phyloP scores from a whole-genome alignment of 2,329 filamentous ascomycete species.

The Pseudocercospora fijiensis region DNA sequence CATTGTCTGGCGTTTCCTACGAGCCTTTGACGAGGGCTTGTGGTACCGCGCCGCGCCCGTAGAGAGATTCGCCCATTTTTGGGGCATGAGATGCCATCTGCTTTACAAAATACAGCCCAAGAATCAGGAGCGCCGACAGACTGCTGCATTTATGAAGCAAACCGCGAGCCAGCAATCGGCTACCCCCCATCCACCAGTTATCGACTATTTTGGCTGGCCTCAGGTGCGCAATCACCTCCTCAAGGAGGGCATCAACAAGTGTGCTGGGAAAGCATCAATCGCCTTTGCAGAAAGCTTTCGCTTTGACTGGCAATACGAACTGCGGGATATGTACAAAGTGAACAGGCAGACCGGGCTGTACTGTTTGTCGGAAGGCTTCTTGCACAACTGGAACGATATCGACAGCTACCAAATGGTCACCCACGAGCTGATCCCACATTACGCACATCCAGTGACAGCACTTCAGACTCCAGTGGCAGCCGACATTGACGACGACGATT shows the following conservation, averaged over 20 bases:
- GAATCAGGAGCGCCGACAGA: conserved; percentile 21
- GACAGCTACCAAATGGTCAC: conserved; percentile 19
- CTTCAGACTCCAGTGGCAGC: conserved; percentile 11
- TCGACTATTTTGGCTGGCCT: conserved; percentile 29
- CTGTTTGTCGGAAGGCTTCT: conserved; percentile 22
- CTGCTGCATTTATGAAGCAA: conserved; percentile 19
- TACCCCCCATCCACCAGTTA: conserved; percentile 13
- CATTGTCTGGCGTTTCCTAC: conserved; percentile 28
- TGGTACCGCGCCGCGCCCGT: conserved; percentile 24
- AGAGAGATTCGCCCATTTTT: conserved; percentile 24
- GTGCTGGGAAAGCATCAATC: conserved; percentile 19
- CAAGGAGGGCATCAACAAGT: conserved; percentile 17
- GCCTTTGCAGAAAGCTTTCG: conserved; percentile 26
- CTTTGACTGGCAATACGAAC: conserved; percentile 25
- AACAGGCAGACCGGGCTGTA: conserved; percentile 23
- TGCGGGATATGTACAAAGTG: conserved; percentile 24
- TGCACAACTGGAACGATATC: conserved; percentile 20
- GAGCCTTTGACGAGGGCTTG: conserved; percentile 27
- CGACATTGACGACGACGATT: conserved; percentile 10
- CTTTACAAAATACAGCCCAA: conserved; percentile 27
- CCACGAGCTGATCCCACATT: conserved; percentile 23
- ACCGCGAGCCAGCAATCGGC: conserved; percentile 18
- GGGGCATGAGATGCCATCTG: conserved; percentile 25
- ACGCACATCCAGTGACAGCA: conserved; percentile 19
- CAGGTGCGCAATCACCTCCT: conserved; percentile 24